Base-by-base conservation (phyloP, 768 basidiomycete genomes). In the Boletus sp. region DNA sequence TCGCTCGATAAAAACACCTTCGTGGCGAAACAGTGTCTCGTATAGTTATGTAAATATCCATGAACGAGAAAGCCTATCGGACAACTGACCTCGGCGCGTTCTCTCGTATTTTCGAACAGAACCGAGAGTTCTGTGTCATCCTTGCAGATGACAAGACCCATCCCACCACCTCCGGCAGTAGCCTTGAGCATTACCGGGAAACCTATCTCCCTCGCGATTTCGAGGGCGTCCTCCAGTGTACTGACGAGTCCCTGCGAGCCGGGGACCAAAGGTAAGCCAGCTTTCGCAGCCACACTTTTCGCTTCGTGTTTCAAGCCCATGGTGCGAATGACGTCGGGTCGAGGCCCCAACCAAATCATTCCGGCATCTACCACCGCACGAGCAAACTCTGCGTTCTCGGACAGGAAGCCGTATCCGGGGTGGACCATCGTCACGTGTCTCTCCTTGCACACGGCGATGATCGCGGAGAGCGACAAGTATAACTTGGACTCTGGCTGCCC, bases 271-370 rank as follows among this genome's bases (percentile, higher is more conserved):
- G 74, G 74, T 1, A 89, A 70, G 3, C 77, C 77, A 10, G 82
- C 80, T 30, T 74, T 60, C 17, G 58, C 54, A 0, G 83, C 84
- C 32, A 78, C 55, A 29, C 56, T 60, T 25, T 79, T 70, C 11
- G 84, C 84, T 51, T 79, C 75, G 57, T 87, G 84, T 67, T 88
- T 88, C 35, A 80, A 63, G 1, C 85, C 85, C 80, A 87, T 85
- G 38, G 63, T 57, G 2, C 65, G 66, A 38, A 87, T 84, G 5
- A 77, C 66, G 1, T 75, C 70, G 1, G 82, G 74, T 1, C 66
- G 70, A 0, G 85, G 85, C 1, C 84, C 85, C 7, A 86, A 67
- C 79, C 80, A 86, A 11, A 73, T 74, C 14, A 85, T 74, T 1
- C 83, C 83, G 27, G 75, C 75, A 3, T 74, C 71, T 19, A 72